Evolutionary conservation across 495 filamentous ascomycete genomes (phyloP), one percentile per base, ranked within the genome.

Genomic region (Podospora comata): DNA sequence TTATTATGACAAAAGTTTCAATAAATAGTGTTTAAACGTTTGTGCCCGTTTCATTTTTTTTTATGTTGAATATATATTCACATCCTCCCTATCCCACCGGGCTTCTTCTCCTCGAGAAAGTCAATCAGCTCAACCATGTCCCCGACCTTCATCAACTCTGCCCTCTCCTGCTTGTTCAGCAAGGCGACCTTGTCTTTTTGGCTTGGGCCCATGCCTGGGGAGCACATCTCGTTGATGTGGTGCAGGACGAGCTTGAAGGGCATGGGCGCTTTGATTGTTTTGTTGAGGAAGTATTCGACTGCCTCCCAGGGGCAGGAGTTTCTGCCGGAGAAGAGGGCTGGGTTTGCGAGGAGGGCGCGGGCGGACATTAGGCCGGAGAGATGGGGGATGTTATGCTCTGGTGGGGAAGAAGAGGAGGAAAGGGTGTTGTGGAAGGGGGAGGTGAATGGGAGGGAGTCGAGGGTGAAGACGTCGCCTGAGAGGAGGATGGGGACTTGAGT

Each of bases 221-320:
- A 80, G 68, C 81, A 83, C 88, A 91, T 90, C 80, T 90, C 87
- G 55, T 75, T 81, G 26, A 90, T 67, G 76, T 91, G 88, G 73
- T 91, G 88, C 65, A 85, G 77, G 56, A 83, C 80, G 59, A 91
- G 75, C 76, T 85, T 86, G 56, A 84, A 84, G 4, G 87, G 88
- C 2, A 91, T 73, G 32, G 87, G 85, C 5, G 74, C 78, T 23
- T 79, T 78, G 18, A 82, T 82, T 26, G 82, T 80, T 34, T 82
- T 79, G 62, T 76, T 79, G 76, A 90, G 73, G 72, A 91, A 90
- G 28, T 75, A 75, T 73, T 86, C 84, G 62, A 90, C 82, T 0
- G 84, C 86, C 7, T 81, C 80, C 85, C 85, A 87, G n/a, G 87
- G 83, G 69, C 87, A 88, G 59, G 76, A 74, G 23, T 79, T 70